phyloP scores from a whole-genome alignment of 805 yeast genomes.

The Jamesozyma piceae region DNA sequence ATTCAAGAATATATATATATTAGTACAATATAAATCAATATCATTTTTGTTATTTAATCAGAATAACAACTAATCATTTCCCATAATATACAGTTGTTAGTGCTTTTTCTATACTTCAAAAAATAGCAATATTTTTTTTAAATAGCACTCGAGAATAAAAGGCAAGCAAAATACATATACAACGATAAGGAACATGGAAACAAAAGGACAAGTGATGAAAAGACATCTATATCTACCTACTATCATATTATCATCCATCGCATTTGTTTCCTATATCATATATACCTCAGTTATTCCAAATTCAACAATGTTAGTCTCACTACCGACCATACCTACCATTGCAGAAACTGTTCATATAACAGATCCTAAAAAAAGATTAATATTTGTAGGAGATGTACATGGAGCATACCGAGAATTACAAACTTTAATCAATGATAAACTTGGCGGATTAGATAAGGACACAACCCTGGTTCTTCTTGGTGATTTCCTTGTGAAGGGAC shows the following conservation, averaged over 20 bases:
- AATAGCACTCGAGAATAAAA: too few relatives aligned
- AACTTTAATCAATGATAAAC: slow-evolving; percentile 39
- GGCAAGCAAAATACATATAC: too few relatives aligned
- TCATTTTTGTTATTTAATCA: too few relatives aligned
- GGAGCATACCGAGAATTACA: slow-evolving; percentile 56
- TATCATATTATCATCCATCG: background rate
- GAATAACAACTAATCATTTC: too few relatives aligned
- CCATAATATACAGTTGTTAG: too few relatives aligned
- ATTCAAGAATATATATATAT: too few relatives aligned
- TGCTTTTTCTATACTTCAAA: too few relatives aligned
- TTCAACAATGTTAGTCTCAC: background rate
- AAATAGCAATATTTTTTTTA: too few relatives aligned
- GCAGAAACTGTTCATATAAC: slow-evolving; percentile 1
- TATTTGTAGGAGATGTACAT: slow-evolving; percentile 82
- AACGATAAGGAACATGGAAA: too few relatives aligned
- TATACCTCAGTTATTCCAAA: background rate
- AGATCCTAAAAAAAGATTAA: slow-evolving; percentile 33
- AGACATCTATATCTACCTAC: background rate
- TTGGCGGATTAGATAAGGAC: slow-evolving; percentile 36
- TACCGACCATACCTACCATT: slow-evolving; percentile 4
- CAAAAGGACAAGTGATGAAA: too few relatives aligned
- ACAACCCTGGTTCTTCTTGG: slow-evolving; percentile 57
- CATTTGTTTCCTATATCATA: background rate
- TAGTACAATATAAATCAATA: too few relatives aligned
- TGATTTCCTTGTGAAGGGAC: slow-evolving; percentile 80